Evolutionary conservation across 306 rosid species (phyloP).

Genomic region (Sicyos baderoa): DNA sequence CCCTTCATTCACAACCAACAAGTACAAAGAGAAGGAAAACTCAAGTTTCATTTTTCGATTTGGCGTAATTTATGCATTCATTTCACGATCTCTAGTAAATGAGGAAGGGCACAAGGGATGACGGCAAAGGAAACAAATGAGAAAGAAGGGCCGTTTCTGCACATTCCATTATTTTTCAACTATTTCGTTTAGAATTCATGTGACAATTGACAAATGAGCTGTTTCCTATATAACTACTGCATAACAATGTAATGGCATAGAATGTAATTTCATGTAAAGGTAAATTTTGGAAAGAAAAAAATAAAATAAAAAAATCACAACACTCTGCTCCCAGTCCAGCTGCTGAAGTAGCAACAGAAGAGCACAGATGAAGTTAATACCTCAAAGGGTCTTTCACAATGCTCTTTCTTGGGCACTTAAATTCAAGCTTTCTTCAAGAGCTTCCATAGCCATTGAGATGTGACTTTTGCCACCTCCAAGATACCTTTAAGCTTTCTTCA

Average conservation of each 20-base stretch:
- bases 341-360: slow-evolving; percentile 19
- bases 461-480: slow-evolving; percentile 86
- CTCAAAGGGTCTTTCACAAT: not conserved
- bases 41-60: not conserved
- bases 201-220: not conserved
- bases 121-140: not conserved
- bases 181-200: not conserved
- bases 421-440: not conserved
- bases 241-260: not conserved
- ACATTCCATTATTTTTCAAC: slow-evolving; percentile 19
- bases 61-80: not conserved
- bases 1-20: not conserved
- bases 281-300: not conserved
- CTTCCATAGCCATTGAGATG: slow-evolving; percentile 61
- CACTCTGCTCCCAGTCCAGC: not conserved
- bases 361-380: slow-evolving; percentile 6
- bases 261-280: slow-evolving; percentile 1
- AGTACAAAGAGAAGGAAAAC: not conserved
- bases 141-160: slow-evolving; percentile 24
- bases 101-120: not conserved
- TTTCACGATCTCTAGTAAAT: not conserved
- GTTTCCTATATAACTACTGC: slow-evolving; percentile 17
- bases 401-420: not conserved
- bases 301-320: not conserved
- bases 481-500: slow-evolving; percentile 49